Conservation (phyloP, 2,329 filamentous ascomycete genomes). For the Incumbomyces lentus region DNA sequence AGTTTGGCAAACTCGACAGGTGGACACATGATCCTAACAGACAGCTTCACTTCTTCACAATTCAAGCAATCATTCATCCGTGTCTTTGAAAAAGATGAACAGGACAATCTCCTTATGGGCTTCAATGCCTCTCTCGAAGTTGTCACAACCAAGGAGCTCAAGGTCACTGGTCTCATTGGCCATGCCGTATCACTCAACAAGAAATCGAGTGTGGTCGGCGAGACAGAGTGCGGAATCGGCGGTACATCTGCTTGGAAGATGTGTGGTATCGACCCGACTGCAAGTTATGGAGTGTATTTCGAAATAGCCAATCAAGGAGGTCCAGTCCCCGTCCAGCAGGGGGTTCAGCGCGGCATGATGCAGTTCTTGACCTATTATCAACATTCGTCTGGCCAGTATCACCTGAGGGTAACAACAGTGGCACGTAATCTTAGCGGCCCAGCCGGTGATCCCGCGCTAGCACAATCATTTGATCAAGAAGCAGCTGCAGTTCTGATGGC, state of each 20-base stretch:
- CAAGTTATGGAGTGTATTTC: conserved; percentile 94
- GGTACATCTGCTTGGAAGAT: conserved; percentile 99
- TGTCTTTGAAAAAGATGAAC: conserved; percentile 90
- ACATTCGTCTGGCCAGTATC: conserved; percentile 90
- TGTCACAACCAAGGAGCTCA: conserved; percentile 92
- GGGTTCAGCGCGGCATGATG: conserved; percentile 86
- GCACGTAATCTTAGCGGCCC: conserved; percentile 85
- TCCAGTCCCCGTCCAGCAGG: conserved; percentile 71
- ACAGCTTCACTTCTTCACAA: conserved; percentile 98
- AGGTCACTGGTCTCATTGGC: conserved; percentile 93
- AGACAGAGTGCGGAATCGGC: conserved; percentile 95
- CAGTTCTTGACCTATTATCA: conserved; percentile 99
- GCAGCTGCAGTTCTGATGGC: conserved; percentile 97
- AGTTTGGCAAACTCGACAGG: conserved; percentile 90
- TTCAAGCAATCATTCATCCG: conserved; percentile 98
- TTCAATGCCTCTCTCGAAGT: conserved; percentile 97
- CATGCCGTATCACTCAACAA: conserved; percentile 96
- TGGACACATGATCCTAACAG: conserved; percentile 94
- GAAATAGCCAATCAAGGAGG: conserved; percentile 93
- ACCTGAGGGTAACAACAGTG: conserved; percentile 89
- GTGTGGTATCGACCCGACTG: conserved; percentile 90
- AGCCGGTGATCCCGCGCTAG: conserved; percentile 85
- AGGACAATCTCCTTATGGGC: conserved; percentile 92
- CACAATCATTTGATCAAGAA: conserved; percentile 96
- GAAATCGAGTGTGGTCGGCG: conserved; percentile 91